A percentile compares a stretch with the other conserved stretches of the same genome.
Conservation (phyloP, 495 filamentous ascomycete species). For the Neurospora sp. region DNA sequence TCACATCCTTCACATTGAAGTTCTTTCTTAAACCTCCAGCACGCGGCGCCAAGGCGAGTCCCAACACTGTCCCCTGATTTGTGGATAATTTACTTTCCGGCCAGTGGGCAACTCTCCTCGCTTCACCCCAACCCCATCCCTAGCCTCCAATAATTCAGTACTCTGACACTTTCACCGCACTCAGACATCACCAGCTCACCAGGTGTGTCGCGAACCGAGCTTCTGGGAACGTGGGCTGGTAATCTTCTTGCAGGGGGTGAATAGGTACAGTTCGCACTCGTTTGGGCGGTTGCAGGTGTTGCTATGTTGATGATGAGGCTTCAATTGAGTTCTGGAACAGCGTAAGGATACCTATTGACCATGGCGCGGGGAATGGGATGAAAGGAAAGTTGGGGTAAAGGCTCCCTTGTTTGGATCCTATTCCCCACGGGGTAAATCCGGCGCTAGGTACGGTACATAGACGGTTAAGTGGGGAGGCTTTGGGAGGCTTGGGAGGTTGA, state of each 20-base stretch:
- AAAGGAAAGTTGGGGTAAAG: not conserved
- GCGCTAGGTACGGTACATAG: not conserved
- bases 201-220: not conserved
- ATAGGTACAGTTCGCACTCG: not conserved
- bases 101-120: not conserved
- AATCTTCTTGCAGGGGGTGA: not conserved
- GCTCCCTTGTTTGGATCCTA: no score
- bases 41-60: not conserved
- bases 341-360: no score
- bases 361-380: not conserved
- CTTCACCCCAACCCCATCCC: not conserved
- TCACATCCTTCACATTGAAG: not conserved
- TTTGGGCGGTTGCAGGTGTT: not conserved
- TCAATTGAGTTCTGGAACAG: not conserved
- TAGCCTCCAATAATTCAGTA: not conserved
- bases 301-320: not conserved
- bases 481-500: not conserved
- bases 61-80: constrained; percentile 1
- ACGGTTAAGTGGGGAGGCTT: not conserved
- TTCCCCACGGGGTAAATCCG: not conserved
- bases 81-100: constrained; percentile 8
- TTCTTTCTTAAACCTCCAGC: not conserved
- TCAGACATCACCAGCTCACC: not conserved
- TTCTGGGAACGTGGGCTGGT: not conserved
- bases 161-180: not conserved